Percentiles rank a stretch among this genome's conserved stretches.
These are phyloP conservation scores for Styphnolobium japonicum DNA, from an alignment of 306 rosid genomes.

Conservation along the genomic window DNA sequence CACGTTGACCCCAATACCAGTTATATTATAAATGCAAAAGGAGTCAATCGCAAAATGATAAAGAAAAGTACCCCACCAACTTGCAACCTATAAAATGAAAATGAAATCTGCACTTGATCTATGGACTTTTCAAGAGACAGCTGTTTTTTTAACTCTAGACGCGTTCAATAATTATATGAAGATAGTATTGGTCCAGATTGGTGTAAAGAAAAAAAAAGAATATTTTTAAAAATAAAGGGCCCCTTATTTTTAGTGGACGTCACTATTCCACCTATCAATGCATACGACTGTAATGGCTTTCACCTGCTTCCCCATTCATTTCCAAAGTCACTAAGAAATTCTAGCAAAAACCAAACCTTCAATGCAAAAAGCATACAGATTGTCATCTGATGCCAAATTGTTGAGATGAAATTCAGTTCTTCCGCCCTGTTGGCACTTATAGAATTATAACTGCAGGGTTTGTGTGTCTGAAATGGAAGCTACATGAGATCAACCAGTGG, in stretches of 20 bases:
- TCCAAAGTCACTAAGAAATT: not conserved
- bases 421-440: not conserved
- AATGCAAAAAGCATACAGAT: not conserved
- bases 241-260: not conserved
- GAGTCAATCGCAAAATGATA: slow-evolving; percentile 25
- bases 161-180: no score
- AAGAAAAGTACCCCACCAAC: slow-evolving; percentile 8
- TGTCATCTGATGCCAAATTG: no score
- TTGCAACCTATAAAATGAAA: not conserved
- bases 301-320: not conserved
- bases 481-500: not conserved
- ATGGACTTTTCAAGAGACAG: not conserved
- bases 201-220: not conserved
- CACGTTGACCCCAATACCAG: not conserved
- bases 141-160: not conserved
- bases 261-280: not conserved
- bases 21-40: not conserved
- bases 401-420: not conserved
- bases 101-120: not conserved
- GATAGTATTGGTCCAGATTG: not conserved
- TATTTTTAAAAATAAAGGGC: not conserved
- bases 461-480: not conserved
- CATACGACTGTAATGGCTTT: not conserved
- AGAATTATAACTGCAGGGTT: not conserved
- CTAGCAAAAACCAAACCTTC: not conserved